Conservation (phyloP, 2,329 filamentous ascomycete species). For the Aspergillus sclerotialis region DNA sequence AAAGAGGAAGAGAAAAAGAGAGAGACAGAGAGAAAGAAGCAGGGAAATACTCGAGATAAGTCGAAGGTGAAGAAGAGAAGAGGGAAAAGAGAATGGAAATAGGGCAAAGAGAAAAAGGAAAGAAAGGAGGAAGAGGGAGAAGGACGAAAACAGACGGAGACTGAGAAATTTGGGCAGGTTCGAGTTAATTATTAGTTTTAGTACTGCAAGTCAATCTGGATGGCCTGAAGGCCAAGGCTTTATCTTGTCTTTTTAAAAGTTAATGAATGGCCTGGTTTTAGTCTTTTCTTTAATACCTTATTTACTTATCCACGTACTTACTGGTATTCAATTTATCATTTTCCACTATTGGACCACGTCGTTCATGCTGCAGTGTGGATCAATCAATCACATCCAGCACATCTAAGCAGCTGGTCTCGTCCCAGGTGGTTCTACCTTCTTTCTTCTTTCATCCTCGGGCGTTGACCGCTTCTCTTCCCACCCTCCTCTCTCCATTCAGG, state of each 20-base stretch:
- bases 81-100: neutral
- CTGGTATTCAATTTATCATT: slow-evolving; percentile 5
- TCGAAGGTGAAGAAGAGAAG: neutral
- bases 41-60: slow-evolving; percentile 1
- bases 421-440: no score
- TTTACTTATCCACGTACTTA: slow-evolving; percentile 1
- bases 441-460: slow-evolving; percentile 2
- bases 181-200: slow-evolving; percentile 5
- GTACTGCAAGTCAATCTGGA: neutral
- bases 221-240: no score
- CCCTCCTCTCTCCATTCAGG: neutral
- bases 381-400: no score
- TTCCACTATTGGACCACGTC: slow-evolving; percentile 18
- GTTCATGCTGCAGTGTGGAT: slow-evolving; percentile 1
- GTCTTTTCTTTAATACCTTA: neutral
- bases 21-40: slow-evolving; percentile 4
- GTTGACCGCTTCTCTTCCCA: slow-evolving; percentile 17
- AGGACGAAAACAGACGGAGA: slow-evolving; percentile 3
- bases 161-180: slow-evolving; percentile 3
- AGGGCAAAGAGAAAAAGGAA: slow-evolving; percentile 1
- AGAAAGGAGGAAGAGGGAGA: neutral
- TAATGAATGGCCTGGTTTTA: no score
- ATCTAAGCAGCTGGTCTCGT: no score
- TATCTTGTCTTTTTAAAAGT: no score
- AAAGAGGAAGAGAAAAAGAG: slow-evolving; percentile 6